Evolutionary conservation across 139 green algal genomes (phyloP), one percentile per base, ranked within the genome.

Genomic region (Bryopsis sp.): DNA sequence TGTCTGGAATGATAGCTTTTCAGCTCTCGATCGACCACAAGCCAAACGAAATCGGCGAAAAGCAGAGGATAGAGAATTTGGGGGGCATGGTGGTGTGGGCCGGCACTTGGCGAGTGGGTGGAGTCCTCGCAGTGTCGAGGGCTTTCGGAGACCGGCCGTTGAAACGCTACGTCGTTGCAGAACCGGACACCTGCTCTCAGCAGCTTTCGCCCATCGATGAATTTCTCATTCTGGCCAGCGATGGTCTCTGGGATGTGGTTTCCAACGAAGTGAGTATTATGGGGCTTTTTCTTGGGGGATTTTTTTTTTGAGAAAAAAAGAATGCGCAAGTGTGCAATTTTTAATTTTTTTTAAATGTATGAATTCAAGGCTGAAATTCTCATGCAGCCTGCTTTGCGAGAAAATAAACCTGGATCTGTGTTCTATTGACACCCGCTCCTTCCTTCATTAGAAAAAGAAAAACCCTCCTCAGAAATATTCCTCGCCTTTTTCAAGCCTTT

Each of bases 221-320:
- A 69, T 88, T 87, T 57, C 58, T 97, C 1, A 82, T 98, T 33
- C 66, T 98, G 22, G 92, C 89, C 33, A 89, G 72, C 34, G 92
- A 98, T 75, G 92, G 92, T 24, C 65, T 98, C 50, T 98, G 93
- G 93, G 93, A 98, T 61, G 90, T 95, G 8, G 67, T 97, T 29
- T 73, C 64, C 29, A 93, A 95, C 61, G 73, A 93, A 75, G 79
- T 84, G 47, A 39, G 64, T 29, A 29, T 7, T 7, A 19, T 54
- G 11, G 43, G 11, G 43, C 19, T 54, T 54, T 54, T n/a, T n/a
- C n/a, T n/a, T n/a, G n/a, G n/a, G n/a, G n/a, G n/a, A n/a, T n/a
- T n/a, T n/a, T n/a, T n/a, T n/a, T n/a, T n/a, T n/a, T n/a, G n/a
- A n/a, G n/a, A n/a, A n/a, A n/a, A n/a, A n/a, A n/a, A n/a, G n/a